Evolutionary conservation across 2,329 filamentous ascomycete species (phyloP).

Genomic region (Cercospora beticola): DNA sequence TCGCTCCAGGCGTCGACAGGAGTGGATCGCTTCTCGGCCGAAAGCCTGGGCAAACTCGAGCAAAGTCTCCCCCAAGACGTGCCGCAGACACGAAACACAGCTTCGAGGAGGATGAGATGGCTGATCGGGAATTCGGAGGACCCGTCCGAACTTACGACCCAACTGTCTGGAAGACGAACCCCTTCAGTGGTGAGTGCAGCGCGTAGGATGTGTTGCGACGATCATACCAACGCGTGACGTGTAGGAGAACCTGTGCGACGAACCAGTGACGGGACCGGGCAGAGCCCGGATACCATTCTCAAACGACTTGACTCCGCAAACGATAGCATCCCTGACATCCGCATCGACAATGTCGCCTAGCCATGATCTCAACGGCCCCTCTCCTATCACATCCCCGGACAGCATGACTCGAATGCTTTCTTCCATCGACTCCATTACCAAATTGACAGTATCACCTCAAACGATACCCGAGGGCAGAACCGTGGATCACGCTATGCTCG

Average conservation of each 20-base stretch:
- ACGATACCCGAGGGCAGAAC: slow-evolving; percentile 34
- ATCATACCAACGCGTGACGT: slow-evolving; percentile 17
- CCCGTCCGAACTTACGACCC: slow-evolving; percentile 27
- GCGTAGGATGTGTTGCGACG: slow-evolving; percentile 12
- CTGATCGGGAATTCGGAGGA: slow-evolving; percentile 28
- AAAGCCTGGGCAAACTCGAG: slow-evolving; percentile 22
- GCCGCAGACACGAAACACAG: slow-evolving; percentile 30
- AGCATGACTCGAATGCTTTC: slow-evolving; percentile 26
- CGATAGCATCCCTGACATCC: slow-evolving; percentile 36
- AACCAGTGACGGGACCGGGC: slow-evolving; percentile 24
- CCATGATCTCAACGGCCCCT: slow-evolving; percentile 23
- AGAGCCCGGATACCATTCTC: slow-evolving; percentile 14
- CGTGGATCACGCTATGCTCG: slow-evolving; percentile 30
- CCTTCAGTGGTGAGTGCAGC: slow-evolving; percentile 35
- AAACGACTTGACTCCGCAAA: slow-evolving; percentile 26
- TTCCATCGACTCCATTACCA: slow-evolving; percentile 35
- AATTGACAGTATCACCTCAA: slow-evolving; percentile 33
- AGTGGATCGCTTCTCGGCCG: slow-evolving; percentile 19
- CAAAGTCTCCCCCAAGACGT: slow-evolving; percentile 35
- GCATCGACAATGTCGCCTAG: slow-evolving; percentile 35
- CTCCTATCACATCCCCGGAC: slow-evolving; percentile 28
- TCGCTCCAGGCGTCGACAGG: slow-evolving; percentile 26
- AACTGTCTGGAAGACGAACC: slow-evolving; percentile 33
- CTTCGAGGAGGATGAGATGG: slow-evolving; percentile 32
- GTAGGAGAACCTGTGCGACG: slow-evolving; percentile 31